Evolutionary conservation across 345 rosid genomes (phyloP).

Genomic region (Laguncularia racemosa): DNA sequence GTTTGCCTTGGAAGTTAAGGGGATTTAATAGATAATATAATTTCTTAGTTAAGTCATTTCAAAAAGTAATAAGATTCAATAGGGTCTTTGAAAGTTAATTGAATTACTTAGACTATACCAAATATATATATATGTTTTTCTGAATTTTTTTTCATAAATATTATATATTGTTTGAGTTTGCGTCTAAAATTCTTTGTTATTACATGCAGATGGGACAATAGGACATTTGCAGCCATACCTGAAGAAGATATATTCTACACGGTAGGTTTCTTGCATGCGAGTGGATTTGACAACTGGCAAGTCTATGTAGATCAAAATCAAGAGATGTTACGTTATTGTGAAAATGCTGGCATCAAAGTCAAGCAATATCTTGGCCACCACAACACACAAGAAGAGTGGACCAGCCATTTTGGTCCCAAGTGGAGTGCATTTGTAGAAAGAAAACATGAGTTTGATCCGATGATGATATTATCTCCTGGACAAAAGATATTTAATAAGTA

Average conservation of each 20-base stretch:
- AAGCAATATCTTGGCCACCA: conserved; percentile 14
- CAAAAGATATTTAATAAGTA: conserved; percentile 11
- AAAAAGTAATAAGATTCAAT: no score
- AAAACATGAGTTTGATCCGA: conserved; percentile 13
- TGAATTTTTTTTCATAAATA: not conserved
- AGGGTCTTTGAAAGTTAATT: no score
- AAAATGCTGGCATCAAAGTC: not conserved
- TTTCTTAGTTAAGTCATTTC: no score
- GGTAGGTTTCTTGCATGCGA: conserved; percentile 12
- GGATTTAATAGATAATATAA: no score
- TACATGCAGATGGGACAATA: conserved; percentile 12
- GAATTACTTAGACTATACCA: no score
- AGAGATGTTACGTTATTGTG: conserved; percentile 8
- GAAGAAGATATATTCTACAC: conserved; percentile 16
- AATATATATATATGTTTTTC: no score
- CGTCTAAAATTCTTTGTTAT: not conserved
- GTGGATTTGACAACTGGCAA: conserved; percentile 12
- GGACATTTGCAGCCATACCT: conserved; percentile 11
- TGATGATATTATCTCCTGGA: conserved; percentile 13
- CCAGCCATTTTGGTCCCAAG: conserved; percentile 11
- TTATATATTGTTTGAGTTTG: not conserved
- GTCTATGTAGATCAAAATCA: conserved; percentile 9
- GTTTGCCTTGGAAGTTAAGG: no score
- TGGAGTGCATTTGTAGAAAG: conserved; percentile 7
- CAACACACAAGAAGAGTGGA: conserved; percentile 13